Base-by-base conservation (phyloP, 495 filamentous ascomycete species). In the Aspergillus wentii region DNA sequence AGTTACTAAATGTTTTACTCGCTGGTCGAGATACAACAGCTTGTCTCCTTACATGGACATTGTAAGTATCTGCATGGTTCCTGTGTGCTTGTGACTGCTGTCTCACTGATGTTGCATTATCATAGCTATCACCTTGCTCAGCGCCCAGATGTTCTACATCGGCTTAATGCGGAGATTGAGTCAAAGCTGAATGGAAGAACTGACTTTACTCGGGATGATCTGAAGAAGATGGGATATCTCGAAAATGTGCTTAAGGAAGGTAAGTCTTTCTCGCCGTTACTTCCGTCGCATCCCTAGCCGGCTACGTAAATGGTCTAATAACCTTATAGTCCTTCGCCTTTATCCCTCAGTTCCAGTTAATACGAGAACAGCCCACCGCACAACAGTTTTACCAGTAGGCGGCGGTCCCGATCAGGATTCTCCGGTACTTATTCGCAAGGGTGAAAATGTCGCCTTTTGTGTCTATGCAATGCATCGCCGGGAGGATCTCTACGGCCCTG, bases 331-430 rank as follows among this genome's bases (percentile, higher is more conserved):
- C 13, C 61, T 69, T 13, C 79, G 86, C 3, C 63, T 92, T 7
- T 87, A 88, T 51, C 84, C 86, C 6, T 59, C 74, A 4, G 80
- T 91, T 1, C 86, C 85, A 3, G 76, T 81, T 64, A 91, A 91
- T 59, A 74, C 79, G 23, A 80, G 86, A 26, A 52, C 76, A 3
- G 80, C 85, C 2, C 62, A 81, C 1, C 66, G 69, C 29, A 81
- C 85, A 61, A 88, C 86, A 5, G 75, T 75, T 0, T 72, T 90
- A 21, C 86, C 86, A 1, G 60, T 54, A 5, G 86, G 86, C 26
- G 86, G 84, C 30, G 86, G 86, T 0, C 72, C 75, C 5, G 78
- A 85, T 56, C 78, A 83, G 23, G 62, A 59, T 16, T 57, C 70
- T 23, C 85, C 83, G 1, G 54, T 90, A 7, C 71, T 75, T 3